Conservation (phyloP, 2,329 filamentous ascomycete genomes). For the Neonectria punicea region DNA sequence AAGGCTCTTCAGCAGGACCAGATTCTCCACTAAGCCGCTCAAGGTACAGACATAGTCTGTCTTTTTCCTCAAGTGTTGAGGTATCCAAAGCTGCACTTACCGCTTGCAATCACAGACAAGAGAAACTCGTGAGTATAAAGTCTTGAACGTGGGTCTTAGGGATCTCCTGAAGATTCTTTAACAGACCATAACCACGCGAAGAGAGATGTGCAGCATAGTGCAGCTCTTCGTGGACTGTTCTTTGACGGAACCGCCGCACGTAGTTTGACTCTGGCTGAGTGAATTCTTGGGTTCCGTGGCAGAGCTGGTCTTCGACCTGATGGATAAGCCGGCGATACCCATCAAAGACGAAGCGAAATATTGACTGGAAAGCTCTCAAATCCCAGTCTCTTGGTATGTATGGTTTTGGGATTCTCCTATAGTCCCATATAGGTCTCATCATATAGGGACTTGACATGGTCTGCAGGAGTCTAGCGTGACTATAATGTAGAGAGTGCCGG, state of each 20-base stretch:
- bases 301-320: constrained; percentile 13
- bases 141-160: constrained; percentile 1
- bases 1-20: background rate
- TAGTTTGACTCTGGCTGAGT: constrained; percentile 1
- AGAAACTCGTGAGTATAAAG: constrained; percentile 15
- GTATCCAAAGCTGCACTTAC: constrained; percentile 2
- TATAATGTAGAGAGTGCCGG: constrained; percentile 13
- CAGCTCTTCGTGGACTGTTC: constrained; percentile 8
- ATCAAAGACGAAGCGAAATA: constrained; percentile 12
- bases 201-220: constrained; percentile 15
- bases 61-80: constrained; percentile 1
- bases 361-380: constrained; percentile 11
- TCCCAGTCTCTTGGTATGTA: constrained; percentile 10
- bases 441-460: background rate
- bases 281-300: background rate
- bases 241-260: constrained; percentile 4
- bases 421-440: constrained; percentile 2
- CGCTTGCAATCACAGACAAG: background rate
- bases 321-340: constrained; percentile 16
- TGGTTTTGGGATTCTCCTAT: background rate
- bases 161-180: constrained; percentile 10
- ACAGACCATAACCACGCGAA: constrained; percentile 8
- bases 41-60: constrained; percentile 10
- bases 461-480: constrained; percentile 2
- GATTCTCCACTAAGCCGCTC: constrained; percentile 3